Base-by-base conservation (phyloP, 768 basidiomycete genomes). In the Boletus rubroflammeus region DNA sequence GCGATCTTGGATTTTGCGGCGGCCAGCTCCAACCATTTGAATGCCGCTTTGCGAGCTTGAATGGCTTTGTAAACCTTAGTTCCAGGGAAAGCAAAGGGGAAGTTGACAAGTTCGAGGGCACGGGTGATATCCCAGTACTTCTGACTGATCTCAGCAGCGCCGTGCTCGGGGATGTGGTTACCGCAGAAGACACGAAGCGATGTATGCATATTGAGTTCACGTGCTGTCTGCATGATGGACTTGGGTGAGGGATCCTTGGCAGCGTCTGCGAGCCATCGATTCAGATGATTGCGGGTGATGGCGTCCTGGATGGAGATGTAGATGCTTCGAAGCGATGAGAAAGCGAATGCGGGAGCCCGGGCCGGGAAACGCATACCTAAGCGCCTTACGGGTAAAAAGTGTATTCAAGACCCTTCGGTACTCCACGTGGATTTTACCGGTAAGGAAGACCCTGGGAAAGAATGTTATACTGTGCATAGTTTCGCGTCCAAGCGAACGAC, bases 71-170 rank as follows among this genome's bases (percentile, higher is more conserved):
- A 98, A 51, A 98, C 84, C 69, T 98, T 98, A 36, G 97, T 98
- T 28, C 97, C 97, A 19, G 97, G 97, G 35, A 97, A 64, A 15
- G 96, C 86, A 56, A 98, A 74, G 15, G 97, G 97, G 77, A 99
- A 98, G 78, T 99, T 99, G 78, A 99, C 97, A 51, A 99, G 88
- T 69, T 99, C 93, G 39, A 99, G 86, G 3, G 97, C 92, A 62
- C 84, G 77, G 7, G 97, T 98, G 73, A 99, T 97, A 55, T 80
- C 78, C 96, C 96, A 98, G 76, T 98, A 98, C 67, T 93, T 93
- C 60, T 90, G 86, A 66, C 82, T 88, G 67, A 99, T 94, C 67
- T 93, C 90, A 15, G 73, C 66, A 25, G 86, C 82, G 38, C 87
- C 90, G 8, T 83, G 73, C 15, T 93, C 86, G 28, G 92, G 84